These are phyloP conservation scores for Saccharomyces hybrid DNA, from an alignment of 1,139 yeast genomes.

Conservation along the genomic window DNA sequence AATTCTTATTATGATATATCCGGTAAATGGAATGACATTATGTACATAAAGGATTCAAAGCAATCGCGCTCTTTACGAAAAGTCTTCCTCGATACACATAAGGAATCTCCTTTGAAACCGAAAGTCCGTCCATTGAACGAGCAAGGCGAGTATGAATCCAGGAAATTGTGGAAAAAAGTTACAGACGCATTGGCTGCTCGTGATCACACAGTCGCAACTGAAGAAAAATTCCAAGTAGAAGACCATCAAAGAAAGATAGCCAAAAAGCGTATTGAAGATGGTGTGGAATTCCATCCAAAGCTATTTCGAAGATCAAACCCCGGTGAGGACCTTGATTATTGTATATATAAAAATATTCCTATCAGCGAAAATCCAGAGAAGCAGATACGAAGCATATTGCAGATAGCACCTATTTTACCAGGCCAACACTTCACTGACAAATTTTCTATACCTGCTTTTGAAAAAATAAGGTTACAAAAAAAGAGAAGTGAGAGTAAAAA, in stretches of 20 bases:
- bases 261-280: conserved; percentile 65
- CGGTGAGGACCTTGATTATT: conserved; percentile 46
- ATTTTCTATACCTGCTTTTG: conserved; percentile 61
- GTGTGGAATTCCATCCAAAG: conserved; percentile 71
- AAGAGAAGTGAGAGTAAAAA: conserved; percentile 2
- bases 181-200: conserved; percentile 66
- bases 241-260: conserved; percentile 71
- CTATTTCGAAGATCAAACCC: conserved; percentile 45
- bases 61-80: conserved; percentile 39
- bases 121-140: conserved; percentile 67
- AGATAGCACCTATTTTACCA: conserved; percentile 67
- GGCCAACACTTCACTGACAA: conserved; percentile 60
- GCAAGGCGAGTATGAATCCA: conserved; percentile 75
- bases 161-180: conserved; percentile 76
- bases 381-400: conserved; percentile 48
- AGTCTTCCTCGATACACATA: conserved; percentile 57
- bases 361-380: conserved; percentile 39
- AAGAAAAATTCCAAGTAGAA: conserved; percentile 79
- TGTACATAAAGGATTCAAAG: conserved; percentile 53
- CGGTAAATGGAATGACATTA: conserved; percentile 91
- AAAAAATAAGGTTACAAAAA: conserved; percentile 32
- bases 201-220: conserved; percentile 77
- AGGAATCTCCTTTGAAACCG: conserved; percentile 49
- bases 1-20: conserved; percentile 56
- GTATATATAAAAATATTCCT: conserved; percentile 53